A percentile compares a stretch with the other conserved stretches of the same genome.
phyloP scores from a whole-genome alignment of 257 asterid genomes.

The Mitragyna speciosa region DNA sequence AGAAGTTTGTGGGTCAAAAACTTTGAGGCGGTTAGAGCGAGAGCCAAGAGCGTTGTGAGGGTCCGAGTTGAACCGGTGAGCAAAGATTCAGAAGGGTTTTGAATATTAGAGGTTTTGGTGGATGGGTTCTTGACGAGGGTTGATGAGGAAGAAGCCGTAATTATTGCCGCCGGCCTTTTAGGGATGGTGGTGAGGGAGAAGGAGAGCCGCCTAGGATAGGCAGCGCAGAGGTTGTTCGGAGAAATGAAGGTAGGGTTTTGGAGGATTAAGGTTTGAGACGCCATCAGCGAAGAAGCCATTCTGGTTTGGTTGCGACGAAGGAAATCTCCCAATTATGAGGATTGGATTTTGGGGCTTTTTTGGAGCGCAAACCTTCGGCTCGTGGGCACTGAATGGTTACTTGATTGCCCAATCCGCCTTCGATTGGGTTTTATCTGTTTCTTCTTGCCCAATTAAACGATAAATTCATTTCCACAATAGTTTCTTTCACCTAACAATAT shows the following conservation, averaged over 20 bases:
- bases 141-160: slow-evolving; percentile 39
- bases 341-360: background rate
- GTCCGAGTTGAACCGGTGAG: slow-evolving; percentile 80
- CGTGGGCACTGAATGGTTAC: too few relatives aligned
- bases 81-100: slow-evolving; percentile 21
- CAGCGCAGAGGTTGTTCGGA: slow-evolving; percentile 12
- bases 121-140: slow-evolving; percentile 6
- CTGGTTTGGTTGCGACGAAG: background rate
- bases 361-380: too few relatives aligned
- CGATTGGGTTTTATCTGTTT: too few relatives aligned
- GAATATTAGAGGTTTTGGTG: background rate
- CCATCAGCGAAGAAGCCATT: slow-evolving; percentile 51
- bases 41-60: slow-evolving; percentile 54
- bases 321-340: background rate
- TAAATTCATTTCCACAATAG: too few relatives aligned
- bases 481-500: too few relatives aligned
- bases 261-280: slow-evolving; percentile 46
- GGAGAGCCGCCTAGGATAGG: slow-evolving; percentile 20
- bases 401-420: too few relatives aligned
- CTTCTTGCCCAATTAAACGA: too few relatives aligned
- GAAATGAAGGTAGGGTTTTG: slow-evolving; percentile 21
- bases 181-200: slow-evolving; percentile 2
- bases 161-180: slow-evolving; percentile 15
- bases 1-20: slow-evolving; percentile 35
- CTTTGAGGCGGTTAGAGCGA: slow-evolving; percentile 51